Conservation (phyloP, 2,329 filamentous ascomycete species). For the Amylocarpus encephaloides region DNA sequence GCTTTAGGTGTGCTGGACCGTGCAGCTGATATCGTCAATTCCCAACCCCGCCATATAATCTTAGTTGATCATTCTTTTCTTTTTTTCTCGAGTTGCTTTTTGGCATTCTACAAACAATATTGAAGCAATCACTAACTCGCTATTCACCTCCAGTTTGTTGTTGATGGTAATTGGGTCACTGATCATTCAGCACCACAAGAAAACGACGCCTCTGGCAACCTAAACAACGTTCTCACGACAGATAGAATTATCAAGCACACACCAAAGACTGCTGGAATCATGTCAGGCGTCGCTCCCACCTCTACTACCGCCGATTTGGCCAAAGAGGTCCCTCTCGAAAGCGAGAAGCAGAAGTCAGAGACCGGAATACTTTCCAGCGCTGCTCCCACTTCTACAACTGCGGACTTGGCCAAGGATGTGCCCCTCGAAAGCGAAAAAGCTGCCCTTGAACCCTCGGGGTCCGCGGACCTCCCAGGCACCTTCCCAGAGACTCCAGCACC, state of each 20-base stretch:
- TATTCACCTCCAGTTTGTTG: constrained; percentile 65
- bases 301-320: constrained; percentile 68
- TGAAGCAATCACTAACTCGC: constrained; percentile 5
- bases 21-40: constrained; percentile 22
- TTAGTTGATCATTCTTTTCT: constrained; percentile 11
- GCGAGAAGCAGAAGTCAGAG: constrained; percentile 38
- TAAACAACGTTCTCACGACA: constrained; percentile 85
- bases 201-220: constrained; percentile 73
- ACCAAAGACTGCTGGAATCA: constrained; percentile 41
- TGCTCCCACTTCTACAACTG: constrained; percentile 65
- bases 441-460: constrained; percentile 24
- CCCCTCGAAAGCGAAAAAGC: constrained; percentile 44
- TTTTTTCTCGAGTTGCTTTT: constrained; percentile 15
- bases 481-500: constrained; percentile 66
- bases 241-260: constrained; percentile 56
- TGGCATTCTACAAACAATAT: not conserved
- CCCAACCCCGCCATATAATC: constrained; percentile 24
- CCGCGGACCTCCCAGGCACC: constrained; percentile 53
- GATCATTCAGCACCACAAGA: constrained; percentile 78
- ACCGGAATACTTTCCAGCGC: constrained; percentile 57
- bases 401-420: constrained; percentile 59
- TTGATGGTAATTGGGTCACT: constrained; percentile 84
- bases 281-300: constrained; percentile 62
- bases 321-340: constrained; percentile 54
- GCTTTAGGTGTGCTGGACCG: constrained; percentile 12